Conservation (phyloP, 495 filamentous ascomycete species). For the Hyphodiscus hymeniophilus region DNA sequence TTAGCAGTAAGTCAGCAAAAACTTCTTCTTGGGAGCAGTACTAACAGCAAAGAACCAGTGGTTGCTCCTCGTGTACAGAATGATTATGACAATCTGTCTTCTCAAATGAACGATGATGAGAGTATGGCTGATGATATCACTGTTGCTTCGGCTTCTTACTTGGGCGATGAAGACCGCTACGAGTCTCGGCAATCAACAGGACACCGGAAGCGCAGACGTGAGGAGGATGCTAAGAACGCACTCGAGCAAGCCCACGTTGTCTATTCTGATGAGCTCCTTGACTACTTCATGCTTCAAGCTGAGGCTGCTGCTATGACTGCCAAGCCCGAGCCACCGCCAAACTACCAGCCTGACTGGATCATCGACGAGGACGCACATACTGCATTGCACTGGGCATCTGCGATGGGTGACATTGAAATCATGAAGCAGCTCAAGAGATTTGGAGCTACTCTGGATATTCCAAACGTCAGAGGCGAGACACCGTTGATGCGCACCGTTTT, state of each 20-base stretch:
- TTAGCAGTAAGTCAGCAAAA: conserved; percentile 30
- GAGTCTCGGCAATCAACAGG: conserved; percentile 45
- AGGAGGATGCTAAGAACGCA: conserved; percentile 52
- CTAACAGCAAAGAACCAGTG: conserved; percentile 27
- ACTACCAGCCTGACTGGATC: conserved; percentile 77
- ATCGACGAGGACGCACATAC: conserved; percentile 88
- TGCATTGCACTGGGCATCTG: conserved; percentile 90
- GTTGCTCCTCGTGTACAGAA: conserved; percentile 27
- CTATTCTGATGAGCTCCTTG: conserved; percentile 84
- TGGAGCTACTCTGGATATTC: conserved; percentile 56
- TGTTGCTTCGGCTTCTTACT: conserved; percentile 70
- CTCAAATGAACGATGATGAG: conserved; percentile 68
- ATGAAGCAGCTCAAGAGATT: conserved; percentile 75
- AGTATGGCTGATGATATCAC: conserved; percentile 67
- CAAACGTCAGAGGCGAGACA: conserved; percentile 79
- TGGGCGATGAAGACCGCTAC: conserved; percentile 70
- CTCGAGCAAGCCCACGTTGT: conserved; percentile 77
- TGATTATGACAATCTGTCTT: conserved; percentile 37
- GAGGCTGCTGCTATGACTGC: conserved; percentile 54
- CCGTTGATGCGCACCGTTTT: conserved; percentile 89
- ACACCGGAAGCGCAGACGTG: conserved; percentile 74
- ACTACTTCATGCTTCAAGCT: conserved; percentile 85
- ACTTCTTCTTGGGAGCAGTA: conserved; percentile 6
- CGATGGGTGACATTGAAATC: conserved; percentile 95
- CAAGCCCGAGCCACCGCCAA: conserved; percentile 68